These are phyloP conservation scores for Candida peoriensis DNA, from an alignment of 805 yeast species.

Conservation along the genomic window DNA sequence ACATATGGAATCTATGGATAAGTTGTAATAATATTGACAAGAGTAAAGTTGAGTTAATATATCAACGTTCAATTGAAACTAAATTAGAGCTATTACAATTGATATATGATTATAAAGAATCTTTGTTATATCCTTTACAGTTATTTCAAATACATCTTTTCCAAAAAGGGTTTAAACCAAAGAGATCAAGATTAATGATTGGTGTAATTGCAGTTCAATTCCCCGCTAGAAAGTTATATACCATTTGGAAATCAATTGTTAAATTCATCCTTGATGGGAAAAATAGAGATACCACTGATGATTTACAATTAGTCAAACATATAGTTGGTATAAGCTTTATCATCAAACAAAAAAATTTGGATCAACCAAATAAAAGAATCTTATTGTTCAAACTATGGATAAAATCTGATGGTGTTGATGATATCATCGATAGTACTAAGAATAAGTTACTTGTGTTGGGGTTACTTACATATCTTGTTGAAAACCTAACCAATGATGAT, in stretches of 20 bases:
- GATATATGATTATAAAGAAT: not conserved
- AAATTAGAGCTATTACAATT: not conserved
- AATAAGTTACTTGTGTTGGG: no score
- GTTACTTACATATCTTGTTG: no score
- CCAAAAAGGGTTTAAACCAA: not conserved
- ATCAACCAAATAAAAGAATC: no score
- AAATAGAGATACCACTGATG: not conserved
- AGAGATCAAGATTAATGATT: not conserved
- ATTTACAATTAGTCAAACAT: not conserved
- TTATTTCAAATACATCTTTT: not conserved
- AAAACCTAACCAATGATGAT: no score
- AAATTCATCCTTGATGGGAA: slow-evolving; percentile 1
- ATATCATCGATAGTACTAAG: no score
- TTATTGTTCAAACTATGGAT: no score
- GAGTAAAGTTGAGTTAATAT: not conserved
- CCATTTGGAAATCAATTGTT: not conserved
- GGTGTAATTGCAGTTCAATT: not conserved
- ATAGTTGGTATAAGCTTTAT: not conserved
- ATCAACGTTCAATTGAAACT: not conserved
- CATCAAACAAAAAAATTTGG: no score
- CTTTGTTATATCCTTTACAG: not conserved
- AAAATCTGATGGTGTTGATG: no score
- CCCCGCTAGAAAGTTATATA: not conserved
- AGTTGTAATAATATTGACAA: not conserved
- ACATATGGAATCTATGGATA: not conserved